Evolutionary conservation across 1,139 yeast species (phyloP), one percentile per base, ranked within the genome.

Genomic region (Magnusiomyces sp.): DNA sequence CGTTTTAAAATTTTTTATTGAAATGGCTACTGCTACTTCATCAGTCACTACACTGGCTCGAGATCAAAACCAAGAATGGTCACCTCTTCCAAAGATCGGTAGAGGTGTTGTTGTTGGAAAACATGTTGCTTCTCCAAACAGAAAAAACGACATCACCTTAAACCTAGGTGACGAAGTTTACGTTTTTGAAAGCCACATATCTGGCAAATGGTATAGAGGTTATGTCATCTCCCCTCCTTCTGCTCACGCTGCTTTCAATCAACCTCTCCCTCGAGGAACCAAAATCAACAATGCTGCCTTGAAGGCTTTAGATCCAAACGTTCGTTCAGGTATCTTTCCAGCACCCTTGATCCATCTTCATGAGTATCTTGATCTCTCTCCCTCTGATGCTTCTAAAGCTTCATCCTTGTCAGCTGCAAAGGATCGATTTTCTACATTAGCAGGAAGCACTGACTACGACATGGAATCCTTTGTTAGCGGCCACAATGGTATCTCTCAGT

Each of bases 131-230:
- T 49, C 54, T 31, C 46, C 52, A 2, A 38, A 37, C 37, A 31
- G 53, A 43, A 50, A 43, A 41, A 45, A 44, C 44, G 54, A 51
- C 31, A 47, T 54, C 19, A 40, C 54, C 59, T 65, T 87, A 49
- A 82, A 80, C 61, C 83, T 88, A 19, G 96, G 96, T 37, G 95
- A 88, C 63, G 86, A 83, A 56, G 80, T 86, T 32, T 86, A 77
- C 64, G 71, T 86, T 36, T 85, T 88, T 61, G 96, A 88, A 64
- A 72, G 81, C 32, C 77, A 76, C 56, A 71, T 71, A 43, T 56
- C 65, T 44, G 72, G 73, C 14, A 76, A 76, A 54, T 87, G 95
- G 95, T 89, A 82, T 37, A 74, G 95, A 60, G 95, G 90, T 17
- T 86, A 87, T 64, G 73, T 78, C 4, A 71, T 66, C 11, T 53